Percentiles rank a stretch among this genome's conserved stretches.
Evolutionary conservation across 495 filamentous ascomycete genomes (phyloP).

Genomic region (Penicillium turbatum): DNA sequence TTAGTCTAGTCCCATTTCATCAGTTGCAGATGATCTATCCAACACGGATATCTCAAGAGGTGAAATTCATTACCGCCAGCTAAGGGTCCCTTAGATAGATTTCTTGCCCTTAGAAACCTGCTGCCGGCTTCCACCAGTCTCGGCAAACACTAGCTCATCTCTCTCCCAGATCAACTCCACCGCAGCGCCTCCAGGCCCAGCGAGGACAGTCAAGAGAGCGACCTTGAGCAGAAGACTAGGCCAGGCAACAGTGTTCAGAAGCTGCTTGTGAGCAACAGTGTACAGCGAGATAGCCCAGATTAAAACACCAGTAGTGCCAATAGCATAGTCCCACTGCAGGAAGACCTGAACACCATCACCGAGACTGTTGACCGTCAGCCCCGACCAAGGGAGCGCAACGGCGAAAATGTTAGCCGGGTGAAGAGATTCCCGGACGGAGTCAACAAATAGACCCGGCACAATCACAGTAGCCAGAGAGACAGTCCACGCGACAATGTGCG

Average conservation of each 20-base stretch:
- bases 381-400: constrained; percentile 37
- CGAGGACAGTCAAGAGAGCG: constrained; percentile 37
- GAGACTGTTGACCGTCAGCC: constrained; percentile 36
- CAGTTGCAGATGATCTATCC: background rate
- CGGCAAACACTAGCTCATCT: constrained; percentile 45
- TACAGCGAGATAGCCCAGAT: constrained; percentile 53
- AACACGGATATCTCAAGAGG: background rate
- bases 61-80: background rate
- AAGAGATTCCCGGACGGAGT: constrained; percentile 25
- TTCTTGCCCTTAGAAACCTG: constrained; percentile 24
- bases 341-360: constrained; percentile 49
- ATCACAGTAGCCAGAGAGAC: constrained; percentile 40
- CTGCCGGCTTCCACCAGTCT: constrained; percentile 23
- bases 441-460: constrained; percentile 35
- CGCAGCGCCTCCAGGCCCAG: constrained; percentile 48
- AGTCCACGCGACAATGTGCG: constrained; percentile 45
- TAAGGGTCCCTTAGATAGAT: constrained; percentile 5
- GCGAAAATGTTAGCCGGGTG: constrained; percentile 39
- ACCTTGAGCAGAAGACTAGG: constrained; percentile 33
- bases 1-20: too few relatives aligned
- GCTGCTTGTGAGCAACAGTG: constrained; percentile 32
- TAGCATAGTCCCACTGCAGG: constrained; percentile 56
- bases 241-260: constrained; percentile 28
- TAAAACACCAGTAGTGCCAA: constrained; percentile 47
- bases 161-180: constrained; percentile 55